Percentiles rank a stretch among this genome's conserved stretches.
Conservation (phyloP, 2,329 filamentous ascomycete species). For the Aciculosporium take region DNA sequence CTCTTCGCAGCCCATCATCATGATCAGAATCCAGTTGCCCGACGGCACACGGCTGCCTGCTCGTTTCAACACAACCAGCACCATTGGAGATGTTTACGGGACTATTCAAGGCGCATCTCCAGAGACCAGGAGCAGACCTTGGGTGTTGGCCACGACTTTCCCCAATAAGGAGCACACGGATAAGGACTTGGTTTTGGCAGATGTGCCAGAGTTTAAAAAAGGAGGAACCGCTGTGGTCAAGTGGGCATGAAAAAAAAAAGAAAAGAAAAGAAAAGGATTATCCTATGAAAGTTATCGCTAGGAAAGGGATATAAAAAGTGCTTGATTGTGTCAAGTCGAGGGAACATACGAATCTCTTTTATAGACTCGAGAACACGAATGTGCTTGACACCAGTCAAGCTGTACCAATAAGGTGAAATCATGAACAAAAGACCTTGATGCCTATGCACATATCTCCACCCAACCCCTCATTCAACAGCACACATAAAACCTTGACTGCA, state of each 20-base stretch:
- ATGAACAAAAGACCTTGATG: background rate
- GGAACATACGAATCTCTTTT: background rate
- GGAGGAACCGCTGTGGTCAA: constrained; percentile 53
- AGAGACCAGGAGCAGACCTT: constrained; percentile 42
- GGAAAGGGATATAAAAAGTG: background rate
- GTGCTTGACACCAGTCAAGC: background rate
- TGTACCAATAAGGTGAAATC: background rate
- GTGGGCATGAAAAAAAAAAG: constrained; percentile 24
- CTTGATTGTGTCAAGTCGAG: background rate
- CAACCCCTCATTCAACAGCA: background rate
- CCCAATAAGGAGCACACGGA: constrained; percentile 69
- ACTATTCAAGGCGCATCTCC: constrained; percentile 56
- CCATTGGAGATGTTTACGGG: constrained; percentile 61
- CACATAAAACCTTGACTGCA: background rate
- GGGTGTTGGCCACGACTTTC: constrained; percentile 70
- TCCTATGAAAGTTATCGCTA: background rate
- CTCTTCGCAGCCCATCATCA: constrained; percentile 50
- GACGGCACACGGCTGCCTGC: constrained; percentile 66
- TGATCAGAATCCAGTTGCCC: constrained; percentile 62
- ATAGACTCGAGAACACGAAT: background rate
- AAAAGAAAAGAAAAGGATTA: background rate
- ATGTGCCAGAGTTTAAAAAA: constrained; percentile 50
- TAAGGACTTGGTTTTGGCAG: constrained; percentile 41
- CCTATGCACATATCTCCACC: no score
- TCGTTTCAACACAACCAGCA: constrained; percentile 69